phyloP scores from a whole-genome alignment of 768 basidiomycete genomes.

The Kwoniella europaea region DNA sequence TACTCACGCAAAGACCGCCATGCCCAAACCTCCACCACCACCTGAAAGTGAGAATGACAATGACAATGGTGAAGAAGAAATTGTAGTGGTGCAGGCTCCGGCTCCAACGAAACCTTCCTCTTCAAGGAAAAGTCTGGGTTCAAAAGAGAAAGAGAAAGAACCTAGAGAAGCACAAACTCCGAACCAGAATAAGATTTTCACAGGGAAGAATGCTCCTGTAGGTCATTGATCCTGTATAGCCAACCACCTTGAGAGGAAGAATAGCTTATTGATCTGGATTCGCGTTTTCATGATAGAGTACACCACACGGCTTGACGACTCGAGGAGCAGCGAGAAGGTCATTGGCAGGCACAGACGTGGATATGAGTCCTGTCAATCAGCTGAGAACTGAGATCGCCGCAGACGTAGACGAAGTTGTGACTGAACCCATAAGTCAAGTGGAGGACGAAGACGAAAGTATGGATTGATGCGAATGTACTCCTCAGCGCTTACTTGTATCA shows the following conservation, averaged over 20 bases:
- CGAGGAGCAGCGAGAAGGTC: conserved; percentile 31
- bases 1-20: conserved; percentile 41
- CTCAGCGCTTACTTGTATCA: too few relatives aligned
- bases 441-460: conserved; percentile 23
- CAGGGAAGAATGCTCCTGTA: conserved; percentile 43
- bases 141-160: conserved; percentile 1
- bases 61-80: background rate
- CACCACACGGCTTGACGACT: conserved; percentile 26
- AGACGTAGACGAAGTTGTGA: background rate
- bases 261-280: background rate
- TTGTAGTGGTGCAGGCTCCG: background rate
- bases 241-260: too few relatives aligned
- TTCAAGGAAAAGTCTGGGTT: background rate
- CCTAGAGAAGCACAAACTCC: conserved; percentile 13
- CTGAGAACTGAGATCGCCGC: conserved; percentile 4
- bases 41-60: background rate
- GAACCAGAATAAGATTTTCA: conserved; percentile 7
- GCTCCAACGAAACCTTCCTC: background rate
- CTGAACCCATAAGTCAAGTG: background rate
- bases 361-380: conserved; percentile 12
- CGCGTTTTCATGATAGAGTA: conserved; percentile 12
- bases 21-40: background rate
- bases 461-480: conserved; percentile 8
- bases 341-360: conserved; percentile 19
- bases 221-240: background rate